phyloP scores from a whole-genome alignment of 176 grass and related monocot species.

The Triticum aestivum region IWGSC_CS_RefSeq_v2.1 NC_057804.1:47466387-47466886 shows the following conservation, averaged over 20 bases:
- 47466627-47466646: background rate
- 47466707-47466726: background rate
- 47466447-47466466: background rate
- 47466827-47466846: too few species aligned
- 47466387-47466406: slow-evolving; percentile 6
- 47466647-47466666: background rate
- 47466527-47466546: too few species aligned
- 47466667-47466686: background rate
- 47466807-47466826: too few species aligned
- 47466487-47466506: too few species aligned
- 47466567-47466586: background rate
- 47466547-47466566: too few species aligned
- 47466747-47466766: background rate
- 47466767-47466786: background rate
- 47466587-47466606: background rate
- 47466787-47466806: background rate
- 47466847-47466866: too few species aligned
- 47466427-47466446: background rate
- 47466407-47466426: background rate
- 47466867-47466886: too few species aligned
- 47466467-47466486: background rate
- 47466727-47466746: background rate
- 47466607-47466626: too few species aligned
- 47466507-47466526: background rate
- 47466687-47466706: background rate